Evolutionary conservation across 192 early-diverging fungal genomes (phyloP), one percentile per base, ranked within the genome.

Genomic region (Radiomyces spectabilis): DNA sequence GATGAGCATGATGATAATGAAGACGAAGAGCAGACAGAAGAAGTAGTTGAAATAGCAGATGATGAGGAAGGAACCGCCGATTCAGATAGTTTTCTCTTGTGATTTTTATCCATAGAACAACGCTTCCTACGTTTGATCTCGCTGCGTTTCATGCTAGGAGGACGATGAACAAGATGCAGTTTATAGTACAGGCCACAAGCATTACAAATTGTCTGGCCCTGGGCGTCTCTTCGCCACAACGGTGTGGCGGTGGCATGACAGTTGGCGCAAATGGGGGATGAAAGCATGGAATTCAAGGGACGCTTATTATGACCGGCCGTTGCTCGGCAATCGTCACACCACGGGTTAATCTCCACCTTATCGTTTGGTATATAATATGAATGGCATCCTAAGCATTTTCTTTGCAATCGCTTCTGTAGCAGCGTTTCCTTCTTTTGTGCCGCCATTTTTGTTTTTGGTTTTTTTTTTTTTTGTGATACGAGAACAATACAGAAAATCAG

Each of bases 171-270:
- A 64, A 75, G 75, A 69, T 94, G 88, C 25, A 91, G 77, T 52
- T 85, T 87, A 63, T 77, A 92, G 65, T 95, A 94, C 35, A 95
- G 73, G 0, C 94, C 94, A 57, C 93, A 95, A 19, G 92, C 91
- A 66, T 95, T 95, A 73, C 92, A 94, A 41, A 91, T 82, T 25
- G 77, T 66, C 22, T 87, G 80, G 42, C 85, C 86, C 10, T 70
- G 65, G n/a, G 63, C 61, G 60, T 87, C 84, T 46, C 88, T 71
- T 51, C 88, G 71, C 88, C 88, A 91, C 1, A 89, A 68, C 2
- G 88, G 87, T 2, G 90, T 83, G 18, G 61, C 59, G 26, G 78
- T 81, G 18, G 74, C 80, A 5, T 75, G 72, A 55, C 90, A 92
- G 69, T 90, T 90, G 61, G 75, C 83, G 57, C 86, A 84, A 12